These are phyloP conservation scores for Bacidia gigantensis DNA, from an alignment of 495 filamentous ascomycete genomes.

Conservation along the genomic window DNA sequence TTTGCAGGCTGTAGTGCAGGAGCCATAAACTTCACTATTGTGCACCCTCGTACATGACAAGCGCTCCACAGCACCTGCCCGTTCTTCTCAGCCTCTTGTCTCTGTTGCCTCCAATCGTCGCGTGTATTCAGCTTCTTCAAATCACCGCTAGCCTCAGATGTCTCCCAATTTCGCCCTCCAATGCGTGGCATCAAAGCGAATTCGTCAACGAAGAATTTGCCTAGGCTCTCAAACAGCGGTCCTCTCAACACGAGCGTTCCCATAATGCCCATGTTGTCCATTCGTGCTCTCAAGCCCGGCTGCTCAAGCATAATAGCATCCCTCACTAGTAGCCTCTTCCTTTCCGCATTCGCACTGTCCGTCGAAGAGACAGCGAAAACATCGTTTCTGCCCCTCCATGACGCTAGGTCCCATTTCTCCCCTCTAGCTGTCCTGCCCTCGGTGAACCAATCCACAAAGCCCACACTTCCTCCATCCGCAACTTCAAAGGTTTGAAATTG, in stretches of 20 bases:
- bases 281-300: constrained; percentile 35
- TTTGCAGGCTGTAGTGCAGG: constrained; percentile 46
- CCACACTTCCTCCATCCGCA: constrained; percentile 45
- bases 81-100: constrained; percentile 35
- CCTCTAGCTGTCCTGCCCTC: constrained; percentile 68
- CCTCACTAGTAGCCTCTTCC: constrained; percentile 55
- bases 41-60: constrained; percentile 10
- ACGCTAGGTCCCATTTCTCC: constrained; percentile 73
- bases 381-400: constrained; percentile 76
- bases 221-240: constrained; percentile 48
- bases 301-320: constrained; percentile 65
- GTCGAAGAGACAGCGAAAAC: constrained; percentile 40
- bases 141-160: constrained; percentile 14
- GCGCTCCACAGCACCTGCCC: constrained; percentile 72
- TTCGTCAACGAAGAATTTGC: constrained; percentile 56
- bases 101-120: constrained; percentile 22
- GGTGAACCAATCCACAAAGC: constrained; percentile 84
- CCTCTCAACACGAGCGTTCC: constrained; percentile 78
- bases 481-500: constrained; percentile 68
- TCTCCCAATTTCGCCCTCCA: constrained; percentile 62
- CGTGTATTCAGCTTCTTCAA: not conserved
- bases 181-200: constrained; percentile 68
- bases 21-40: constrained; percentile 68
- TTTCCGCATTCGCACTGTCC: not conserved
- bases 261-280: constrained; percentile 54